Evolutionary conservation across 441 rosid genomes (phyloP), one percentile per base, ranked within the genome.

Genomic region (Capsella rubella): DNA sequence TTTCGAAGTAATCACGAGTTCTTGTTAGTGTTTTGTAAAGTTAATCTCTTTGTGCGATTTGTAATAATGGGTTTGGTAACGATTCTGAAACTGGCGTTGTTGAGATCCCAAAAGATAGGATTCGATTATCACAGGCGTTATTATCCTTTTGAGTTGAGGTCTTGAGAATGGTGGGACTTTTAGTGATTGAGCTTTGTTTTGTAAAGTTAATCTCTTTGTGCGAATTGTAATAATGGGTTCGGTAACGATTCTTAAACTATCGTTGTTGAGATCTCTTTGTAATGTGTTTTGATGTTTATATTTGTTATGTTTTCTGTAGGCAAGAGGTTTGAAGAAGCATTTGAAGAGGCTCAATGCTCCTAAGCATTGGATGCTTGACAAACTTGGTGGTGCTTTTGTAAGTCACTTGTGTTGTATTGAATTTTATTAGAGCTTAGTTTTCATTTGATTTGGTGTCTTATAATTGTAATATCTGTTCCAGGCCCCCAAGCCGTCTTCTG

Each of bases 401-500:
- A 34, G 80, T 58, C 8, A 6, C 35, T 47, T 32, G 28, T 66
- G 37, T 61, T 57, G 35, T 9, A 15, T 70, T 11, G 3, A 55
- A 60, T 16, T 29, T 18, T 4, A 13, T 16, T 6, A 32, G 28
- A 4, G 8, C 15, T 42, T n/a, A 8, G 4, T 47, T 18, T 10
- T 55, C n/a, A 66, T 60, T 6, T 0, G 15, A 47, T 13, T 0
- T 10, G 0, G 9, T 39, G 25, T 21, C 43, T 67, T 52, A 27
- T 52, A 4, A 13, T 47, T 37, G 0, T 4, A 18, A 9, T 68
- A 1, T 37, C 46, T 42, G 29, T 70, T 21, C 34, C 42, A 89
- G 95, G 95, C 96, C 27, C 93, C 96, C 18, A 88, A 90, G 77
- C 93, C 93, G 9, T 86, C 93, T 9, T 90, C 93, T 42, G 93